phyloP scores from a whole-genome alignment of 108 stramenopile species.

The Skeletonema marinoi region DNA sequence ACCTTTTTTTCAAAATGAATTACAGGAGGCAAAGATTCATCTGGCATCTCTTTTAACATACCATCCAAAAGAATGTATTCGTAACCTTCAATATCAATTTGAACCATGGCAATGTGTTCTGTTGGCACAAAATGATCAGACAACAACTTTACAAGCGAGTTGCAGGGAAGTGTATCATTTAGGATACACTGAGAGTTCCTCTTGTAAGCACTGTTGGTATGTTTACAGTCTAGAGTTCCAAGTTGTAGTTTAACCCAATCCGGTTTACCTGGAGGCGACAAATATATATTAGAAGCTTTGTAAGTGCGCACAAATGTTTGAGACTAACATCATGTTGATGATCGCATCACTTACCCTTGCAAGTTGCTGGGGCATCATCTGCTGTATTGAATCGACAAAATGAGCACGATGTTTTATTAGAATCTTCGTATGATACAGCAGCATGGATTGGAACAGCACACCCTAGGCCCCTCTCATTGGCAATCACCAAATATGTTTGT shows the following conservation, averaged over 20 bases:
- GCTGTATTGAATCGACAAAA: conserved; percentile 2
- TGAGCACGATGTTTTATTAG: not conserved
- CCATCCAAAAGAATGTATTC: not conserved
- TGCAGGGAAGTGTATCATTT: not conserved
- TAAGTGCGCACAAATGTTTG: too few relatives aligned
- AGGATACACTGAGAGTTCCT: not conserved
- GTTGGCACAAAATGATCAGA: not conserved
- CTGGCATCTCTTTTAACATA: not conserved
- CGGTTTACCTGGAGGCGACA: not conserved
- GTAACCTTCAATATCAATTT: conserved; percentile 5
- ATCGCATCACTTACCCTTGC: not conserved
- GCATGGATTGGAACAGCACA: conserved; percentile 12
- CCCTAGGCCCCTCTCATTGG: not conserved
- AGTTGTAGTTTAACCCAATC: conserved; percentile 3
- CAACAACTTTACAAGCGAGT: not conserved
- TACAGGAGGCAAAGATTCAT: not conserved
- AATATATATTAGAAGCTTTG: too few relatives aligned
- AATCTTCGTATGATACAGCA: conserved; percentile 7
- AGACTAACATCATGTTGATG: not conserved
- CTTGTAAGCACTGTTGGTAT: not conserved
- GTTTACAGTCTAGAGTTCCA: not conserved
- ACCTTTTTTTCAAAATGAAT: conserved; percentile 18
- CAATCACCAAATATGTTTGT: conserved; percentile 3
- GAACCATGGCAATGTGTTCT: not conserved
- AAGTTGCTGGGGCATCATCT: not conserved